Evolutionary conservation across 495 filamentous ascomycete genomes (phyloP).

Genomic region (Paragyromitra xinjiangensis): DNA sequence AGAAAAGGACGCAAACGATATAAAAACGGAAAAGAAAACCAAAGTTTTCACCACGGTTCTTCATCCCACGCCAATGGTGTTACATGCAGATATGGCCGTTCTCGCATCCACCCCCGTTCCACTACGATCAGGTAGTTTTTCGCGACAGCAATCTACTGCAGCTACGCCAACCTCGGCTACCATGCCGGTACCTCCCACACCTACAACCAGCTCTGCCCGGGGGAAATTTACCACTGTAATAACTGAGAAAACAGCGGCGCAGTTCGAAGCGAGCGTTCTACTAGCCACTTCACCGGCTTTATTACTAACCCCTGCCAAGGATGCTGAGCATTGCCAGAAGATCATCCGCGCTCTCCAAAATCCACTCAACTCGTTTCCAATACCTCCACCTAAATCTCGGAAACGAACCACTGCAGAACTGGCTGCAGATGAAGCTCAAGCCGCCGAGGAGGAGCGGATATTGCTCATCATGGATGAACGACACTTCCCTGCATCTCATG

Average conservation of each 20-base stretch:
- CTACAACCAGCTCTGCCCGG: constrained; percentile 61
- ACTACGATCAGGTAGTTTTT: constrained; percentile 58
- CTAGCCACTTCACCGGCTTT: constrained; percentile 76
- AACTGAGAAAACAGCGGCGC: constrained; percentile 72
- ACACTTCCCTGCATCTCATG: constrained; percentile 67
- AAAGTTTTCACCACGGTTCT: constrained; percentile 81
- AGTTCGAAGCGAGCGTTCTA: constrained; percentile 76
- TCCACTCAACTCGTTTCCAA: constrained; percentile 75
- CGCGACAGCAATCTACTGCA: constrained; percentile 63
- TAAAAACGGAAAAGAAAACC: constrained; percentile 67
- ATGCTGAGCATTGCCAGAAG: constrained; percentile 70
- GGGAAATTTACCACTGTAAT: constrained; percentile 68
- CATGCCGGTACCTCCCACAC: constrained; percentile 70
- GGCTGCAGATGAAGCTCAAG: constrained; percentile 89
- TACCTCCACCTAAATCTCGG: constrained; percentile 84
- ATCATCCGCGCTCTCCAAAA: constrained; percentile 75
- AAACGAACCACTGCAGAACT: constrained; percentile 95
- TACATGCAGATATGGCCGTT: constrained; percentile 76
- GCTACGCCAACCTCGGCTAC: constrained; percentile 73
- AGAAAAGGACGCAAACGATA: constrained; percentile 64
- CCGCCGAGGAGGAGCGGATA: constrained; percentile 85
- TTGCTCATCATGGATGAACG: constrained; percentile 95
- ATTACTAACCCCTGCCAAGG: constrained; percentile 76
- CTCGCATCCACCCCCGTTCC: constrained; percentile 73
- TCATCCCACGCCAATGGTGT: constrained; percentile 78